Evolutionary conservation across 495 filamentous ascomycete genomes (phyloP).

Genomic region (Aspergillus olivimuriae): DNA sequence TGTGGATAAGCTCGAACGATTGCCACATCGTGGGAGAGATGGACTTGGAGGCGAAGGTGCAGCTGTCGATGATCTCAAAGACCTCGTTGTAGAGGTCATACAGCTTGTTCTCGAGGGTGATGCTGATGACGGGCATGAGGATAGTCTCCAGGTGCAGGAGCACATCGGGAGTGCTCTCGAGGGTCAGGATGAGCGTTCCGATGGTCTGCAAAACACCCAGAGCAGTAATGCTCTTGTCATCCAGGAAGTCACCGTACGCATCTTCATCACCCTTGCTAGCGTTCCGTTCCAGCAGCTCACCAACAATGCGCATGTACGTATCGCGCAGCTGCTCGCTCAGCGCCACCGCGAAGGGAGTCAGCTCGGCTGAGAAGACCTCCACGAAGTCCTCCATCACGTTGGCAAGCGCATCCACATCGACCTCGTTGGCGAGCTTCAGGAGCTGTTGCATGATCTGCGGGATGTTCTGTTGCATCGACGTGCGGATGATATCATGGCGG

Average conservation of each 20-base stretch:
- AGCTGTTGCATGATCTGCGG: slow-evolving; percentile 99
- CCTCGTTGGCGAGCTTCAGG: slow-evolving; percentile 91
- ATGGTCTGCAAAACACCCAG: slow-evolving; percentile 96
- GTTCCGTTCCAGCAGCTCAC: slow-evolving; percentile 83
- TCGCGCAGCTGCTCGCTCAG: slow-evolving; percentile 94
- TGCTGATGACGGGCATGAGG: slow-evolving; percentile 91
- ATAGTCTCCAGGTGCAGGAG: slow-evolving; percentile 89
- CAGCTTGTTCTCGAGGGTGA: slow-evolving; percentile 95
- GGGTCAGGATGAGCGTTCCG: slow-evolving; percentile 89
- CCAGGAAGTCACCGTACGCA: slow-evolving; percentile 80
- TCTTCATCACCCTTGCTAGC: slow-evolving; percentile 67
- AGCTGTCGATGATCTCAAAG: slow-evolving; percentile 98
- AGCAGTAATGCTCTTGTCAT: slow-evolving; percentile 97
- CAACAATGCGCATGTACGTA: slow-evolving; percentile 90
- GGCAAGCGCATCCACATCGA: slow-evolving; percentile 88
- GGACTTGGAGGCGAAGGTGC: slow-evolving; percentile 94
- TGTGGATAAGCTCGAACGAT: slow-evolving; percentile 92
- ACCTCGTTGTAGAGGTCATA: slow-evolving; percentile 97
- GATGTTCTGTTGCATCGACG: slow-evolving; percentile 94
- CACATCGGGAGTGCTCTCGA: slow-evolving; percentile 95
- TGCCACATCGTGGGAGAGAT: slow-evolving; percentile 98
- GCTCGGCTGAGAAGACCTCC: slow-evolving; percentile 90
- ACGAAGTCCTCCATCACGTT: slow-evolving; percentile 99
- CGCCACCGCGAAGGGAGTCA: slow-evolving; percentile 97
- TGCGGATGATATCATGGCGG: slow-evolving; percentile 86